Evolutionary conservation across 2,329 filamentous ascomycete species (phyloP).

Genomic region (Trichoderma simmonsii): DNA sequence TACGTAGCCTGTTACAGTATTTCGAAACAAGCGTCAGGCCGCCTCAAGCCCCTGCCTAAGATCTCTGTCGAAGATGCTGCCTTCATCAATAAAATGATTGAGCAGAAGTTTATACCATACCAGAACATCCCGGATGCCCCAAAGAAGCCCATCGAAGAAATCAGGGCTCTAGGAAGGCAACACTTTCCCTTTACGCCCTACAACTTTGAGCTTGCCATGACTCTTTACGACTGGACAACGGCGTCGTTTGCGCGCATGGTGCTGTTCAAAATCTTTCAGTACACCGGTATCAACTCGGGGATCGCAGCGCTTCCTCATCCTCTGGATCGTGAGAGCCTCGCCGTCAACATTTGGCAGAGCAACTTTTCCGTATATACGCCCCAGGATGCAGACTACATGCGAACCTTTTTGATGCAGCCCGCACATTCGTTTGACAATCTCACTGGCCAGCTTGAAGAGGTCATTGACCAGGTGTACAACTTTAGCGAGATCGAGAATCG

Average conservation of each 20-base stretch:
- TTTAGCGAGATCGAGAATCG: constrained; percentile 17
- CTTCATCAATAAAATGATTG: constrained; percentile 15
- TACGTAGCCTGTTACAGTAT: neutral
- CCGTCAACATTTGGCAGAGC: constrained; percentile 14
- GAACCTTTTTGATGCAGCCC: constrained; percentile 12
- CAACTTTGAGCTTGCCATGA: constrained; percentile 17
- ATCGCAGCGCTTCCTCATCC: neutral
- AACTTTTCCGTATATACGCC: constrained; percentile 16
- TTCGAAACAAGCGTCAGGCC: neutral
- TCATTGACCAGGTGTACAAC: neutral
- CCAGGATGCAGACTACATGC: constrained; percentile 11
- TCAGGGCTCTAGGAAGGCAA: constrained; percentile 11
- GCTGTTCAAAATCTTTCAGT: constrained; percentile 19
- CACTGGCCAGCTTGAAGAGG: constrained; percentile 1
- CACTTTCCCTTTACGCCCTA: constrained; percentile 17
- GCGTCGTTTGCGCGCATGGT: constrained; percentile 14
- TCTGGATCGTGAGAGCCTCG: constrained; percentile 5
- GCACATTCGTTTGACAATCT: constrained; percentile 8
- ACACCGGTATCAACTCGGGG: neutral
- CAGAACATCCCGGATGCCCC: constrained; percentile 10
- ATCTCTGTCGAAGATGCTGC: neutral
- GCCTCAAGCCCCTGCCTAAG: constrained; percentile 1
- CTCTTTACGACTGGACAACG: constrained; percentile 18
- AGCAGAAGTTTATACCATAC: constrained; percentile 10
- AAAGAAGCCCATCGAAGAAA: neutral